A percentile compares a stretch with the other conserved stretches of the same genome.
These are phyloP conservation scores for Penicillium coffeae DNA, from an alignment of 495 filamentous ascomycete species.

Conservation along the genomic window DNA sequence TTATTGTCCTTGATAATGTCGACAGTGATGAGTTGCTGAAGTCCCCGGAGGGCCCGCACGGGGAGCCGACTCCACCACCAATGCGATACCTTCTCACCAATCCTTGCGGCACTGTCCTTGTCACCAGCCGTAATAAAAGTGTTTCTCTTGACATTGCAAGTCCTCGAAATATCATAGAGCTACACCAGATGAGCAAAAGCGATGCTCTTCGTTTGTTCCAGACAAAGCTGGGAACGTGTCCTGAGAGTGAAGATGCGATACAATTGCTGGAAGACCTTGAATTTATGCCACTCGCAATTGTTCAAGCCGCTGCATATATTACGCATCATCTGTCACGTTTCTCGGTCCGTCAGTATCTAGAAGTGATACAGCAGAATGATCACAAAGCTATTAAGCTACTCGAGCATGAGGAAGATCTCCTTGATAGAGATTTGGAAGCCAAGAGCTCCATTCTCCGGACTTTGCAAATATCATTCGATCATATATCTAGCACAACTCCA, in stretches of 20 bases:
- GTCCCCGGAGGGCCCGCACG: not conserved
- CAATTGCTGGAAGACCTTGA: not conserved
- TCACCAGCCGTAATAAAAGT: slow-evolving; percentile 13
- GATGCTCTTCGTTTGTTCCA: not conserved
- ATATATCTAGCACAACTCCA: slow-evolving; percentile 14
- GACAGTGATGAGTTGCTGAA: not conserved
- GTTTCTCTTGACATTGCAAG: not conserved
- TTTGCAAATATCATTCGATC: slow-evolving; percentile 34
- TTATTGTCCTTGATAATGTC: not conserved
- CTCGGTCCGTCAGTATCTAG: slow-evolving; percentile 32
- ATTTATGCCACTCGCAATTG: slow-evolving; percentile 5
- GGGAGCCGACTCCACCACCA: not conserved
- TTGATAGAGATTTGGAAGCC: slow-evolving; percentile 19
- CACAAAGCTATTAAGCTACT: not conserved
- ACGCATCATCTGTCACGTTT: slow-evolving; percentile 14
- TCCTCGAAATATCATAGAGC: not conserved
- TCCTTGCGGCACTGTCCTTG: slow-evolving; percentile 13
- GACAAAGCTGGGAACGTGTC: not conserved
- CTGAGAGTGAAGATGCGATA: not conserved
- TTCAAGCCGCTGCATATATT: slow-evolving; percentile 1
- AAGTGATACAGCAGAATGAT: slow-evolving; percentile 24
- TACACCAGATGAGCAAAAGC: not conserved
- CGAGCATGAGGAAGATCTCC: not conserved
- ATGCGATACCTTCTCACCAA: not conserved
- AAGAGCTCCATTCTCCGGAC: slow-evolving; percentile 24